Evolutionary conservation across 2,329 filamentous ascomycete genomes (phyloP).

Genomic region (Coniella vitis): DNA sequence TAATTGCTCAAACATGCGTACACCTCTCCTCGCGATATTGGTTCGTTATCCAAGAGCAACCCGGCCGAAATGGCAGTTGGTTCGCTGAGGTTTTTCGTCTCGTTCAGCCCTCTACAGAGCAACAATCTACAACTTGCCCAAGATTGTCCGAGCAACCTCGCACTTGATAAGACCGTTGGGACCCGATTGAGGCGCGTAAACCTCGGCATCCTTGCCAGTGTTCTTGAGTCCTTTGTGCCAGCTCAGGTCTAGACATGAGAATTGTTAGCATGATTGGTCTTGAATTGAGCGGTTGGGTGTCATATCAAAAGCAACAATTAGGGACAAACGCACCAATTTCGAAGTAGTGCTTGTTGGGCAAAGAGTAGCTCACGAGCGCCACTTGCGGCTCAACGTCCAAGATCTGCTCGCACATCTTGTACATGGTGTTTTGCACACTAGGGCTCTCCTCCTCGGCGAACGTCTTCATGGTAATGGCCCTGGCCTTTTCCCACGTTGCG

Average conservation of each 20-base stretch:
- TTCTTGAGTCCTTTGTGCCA: constrained; percentile 97
- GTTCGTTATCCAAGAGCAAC: too few species aligned
- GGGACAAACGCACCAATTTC: constrained; percentile 66
- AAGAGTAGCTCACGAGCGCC: constrained; percentile 67
- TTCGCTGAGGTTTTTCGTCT: too few species aligned
- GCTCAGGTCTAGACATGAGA: constrained; percentile 64
- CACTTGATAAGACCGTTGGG: constrained; percentile 96
- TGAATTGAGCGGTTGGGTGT: not conserved
- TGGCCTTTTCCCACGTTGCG: constrained; percentile 68
- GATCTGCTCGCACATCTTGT: constrained; percentile 92
- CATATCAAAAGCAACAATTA: not conserved
- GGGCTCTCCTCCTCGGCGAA: constrained; percentile 89
- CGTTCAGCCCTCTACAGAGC: too few species aligned
- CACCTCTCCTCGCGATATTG: too few species aligned
- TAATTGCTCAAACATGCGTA: not conserved
- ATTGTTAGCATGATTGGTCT: not conserved
- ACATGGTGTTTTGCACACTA: constrained; percentile 96
- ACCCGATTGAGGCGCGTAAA: constrained; percentile 86
- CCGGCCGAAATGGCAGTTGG: too few species aligned
- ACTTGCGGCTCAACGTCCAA: constrained; percentile 67
- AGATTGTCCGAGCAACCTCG: constrained; percentile 59
- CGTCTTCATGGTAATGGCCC: constrained; percentile 78
- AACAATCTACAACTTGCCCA: not conserved
- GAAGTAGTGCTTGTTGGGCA: constrained; percentile 99
- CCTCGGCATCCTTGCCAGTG: constrained; percentile 89